Base-by-base conservation (phyloP, 495 filamentous ascomycete genomes). In the Penicillium pancosmium region DNA sequence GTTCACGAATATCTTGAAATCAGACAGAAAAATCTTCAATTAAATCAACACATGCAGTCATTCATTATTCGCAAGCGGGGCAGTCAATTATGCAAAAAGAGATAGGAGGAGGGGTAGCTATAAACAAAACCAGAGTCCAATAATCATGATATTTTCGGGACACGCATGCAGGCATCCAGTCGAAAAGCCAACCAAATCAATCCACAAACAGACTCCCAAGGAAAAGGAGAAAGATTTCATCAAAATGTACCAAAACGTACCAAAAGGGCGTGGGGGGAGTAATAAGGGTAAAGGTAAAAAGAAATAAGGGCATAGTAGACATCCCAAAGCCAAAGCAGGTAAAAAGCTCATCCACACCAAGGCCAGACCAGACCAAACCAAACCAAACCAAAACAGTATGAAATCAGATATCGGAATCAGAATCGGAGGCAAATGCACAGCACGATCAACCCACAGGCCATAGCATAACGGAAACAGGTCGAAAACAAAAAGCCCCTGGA, bases 401-500 rank as follows among this genome's bases (percentile, higher is more conserved):
- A 57, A 61, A 56, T 58, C 53, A 68, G 51, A 66, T 56, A 60
- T 31, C 27, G 8, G 27, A 31, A 9, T 7, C 27, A 66, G 34
- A 61, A 56, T 59, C 54, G 66, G 52, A 66, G 60, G 58, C 61
- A 44, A 49, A 68, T 55, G 59, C 61, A 54, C 57, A 65, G 58
- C 18, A 61, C 43, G 44, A 55, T 41, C 51, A 61, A 62, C 59
- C 56, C 62, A 58, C 50, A 60, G 55, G 49, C 60, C 49, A 56
- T 38, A 38, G 36, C 27, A n/a, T 40, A 40, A 40, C 41, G 41
- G 41, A 62, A 69, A 67, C 50, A 66, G 51, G 68, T 63, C 67
- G 60, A 56, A 66, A 68, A 67, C 51, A 64, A 64, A 44, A n/a
- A 72, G 69, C 63, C 67, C 73, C 65, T 69, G 70, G 71, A 72